Conservation (phyloP, 1,284 basidiomycete species). For the Sphagnurus paluster region DNA sequence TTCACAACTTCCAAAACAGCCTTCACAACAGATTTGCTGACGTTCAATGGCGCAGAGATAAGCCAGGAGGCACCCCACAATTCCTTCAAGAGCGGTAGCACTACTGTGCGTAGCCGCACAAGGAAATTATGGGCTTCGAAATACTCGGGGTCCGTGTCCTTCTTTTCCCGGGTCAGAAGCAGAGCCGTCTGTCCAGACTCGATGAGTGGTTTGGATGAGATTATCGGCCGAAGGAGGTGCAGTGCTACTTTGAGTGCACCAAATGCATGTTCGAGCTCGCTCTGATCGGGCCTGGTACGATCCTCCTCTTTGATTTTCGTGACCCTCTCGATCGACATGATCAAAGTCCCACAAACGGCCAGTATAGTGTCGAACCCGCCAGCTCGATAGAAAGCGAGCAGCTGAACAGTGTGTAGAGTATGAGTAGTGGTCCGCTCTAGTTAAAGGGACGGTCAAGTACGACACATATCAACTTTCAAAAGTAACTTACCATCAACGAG, state of each 20-base stretch:
- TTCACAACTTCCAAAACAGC: conserved; percentile 82
- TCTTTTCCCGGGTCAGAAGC: conserved; percentile 75
- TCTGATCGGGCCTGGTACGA: conserved; percentile 56
- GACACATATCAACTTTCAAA: conserved; percentile 7
- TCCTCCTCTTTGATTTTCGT: conserved; percentile 48
- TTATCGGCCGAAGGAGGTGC: conserved; percentile 75
- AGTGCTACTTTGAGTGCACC: conserved; percentile 83
- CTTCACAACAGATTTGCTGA: conserved; percentile 76
- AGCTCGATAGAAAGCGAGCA: conserved; percentile 72
- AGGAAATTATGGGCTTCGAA: conserved; percentile 89
- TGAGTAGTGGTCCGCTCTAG: conserved; percentile 74
- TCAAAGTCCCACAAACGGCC: conserved; percentile 58
- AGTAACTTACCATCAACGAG: conserved; percentile 77
- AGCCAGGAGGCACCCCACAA: conserved; percentile 91
- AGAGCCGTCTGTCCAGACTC: conserved; percentile 85
- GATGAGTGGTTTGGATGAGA: conserved; percentile 78
- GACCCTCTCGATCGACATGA: conserved; percentile 56
- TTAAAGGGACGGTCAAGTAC: conserved; percentile 12
- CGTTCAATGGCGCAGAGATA: conserved; percentile 64
- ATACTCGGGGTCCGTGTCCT: conserved; percentile 71
- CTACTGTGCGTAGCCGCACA: conserved; percentile 73
- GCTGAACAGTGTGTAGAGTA: conserved; percentile 81
- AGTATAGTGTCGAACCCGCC: conserved; percentile 78
- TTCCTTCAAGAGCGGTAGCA: conserved; percentile 66
- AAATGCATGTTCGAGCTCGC: conserved; percentile 74